Evolutionary conservation across 768 basidiomycete genomes (phyloP).

Genomic region (Termitomyces sp.): DNA sequence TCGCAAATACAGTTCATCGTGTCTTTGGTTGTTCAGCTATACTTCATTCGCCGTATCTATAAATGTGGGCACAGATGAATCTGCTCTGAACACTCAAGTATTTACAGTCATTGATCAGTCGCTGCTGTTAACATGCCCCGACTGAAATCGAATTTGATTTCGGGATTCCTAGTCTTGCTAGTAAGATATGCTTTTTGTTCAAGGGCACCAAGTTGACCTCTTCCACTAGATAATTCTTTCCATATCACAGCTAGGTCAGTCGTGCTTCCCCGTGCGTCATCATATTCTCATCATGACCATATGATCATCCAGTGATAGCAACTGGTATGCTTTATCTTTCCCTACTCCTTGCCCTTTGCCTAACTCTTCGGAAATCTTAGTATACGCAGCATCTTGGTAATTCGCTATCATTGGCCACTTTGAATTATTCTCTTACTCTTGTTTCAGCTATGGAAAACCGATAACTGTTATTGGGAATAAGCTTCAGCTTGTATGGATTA

Average conservation of each 20-base stretch:
- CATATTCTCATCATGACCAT: too few species aligned
- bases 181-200: background rate
- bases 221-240: background rate
- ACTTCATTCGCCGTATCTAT: constrained; percentile 3
- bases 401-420: too few species aligned
- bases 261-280: background rate
- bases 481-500: background rate
- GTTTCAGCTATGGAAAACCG: background rate
- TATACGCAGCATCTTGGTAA: background rate
- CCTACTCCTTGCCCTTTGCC: background rate
- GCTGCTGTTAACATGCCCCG: background rate
- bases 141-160: background rate
- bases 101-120: background rate
- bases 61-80: background rate
- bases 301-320: background rate
- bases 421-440: background rate
- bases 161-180: background rate
- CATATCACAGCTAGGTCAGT: background rate
- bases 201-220: background rate
- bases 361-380: background rate
- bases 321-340: background rate
- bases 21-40: background rate
- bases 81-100: background rate
- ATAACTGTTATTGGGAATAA: background rate
- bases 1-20: background rate